Base-by-base conservation (phyloP, 371 early-diverging fungal genomes). In the Mucor circinelloides region DNA sequence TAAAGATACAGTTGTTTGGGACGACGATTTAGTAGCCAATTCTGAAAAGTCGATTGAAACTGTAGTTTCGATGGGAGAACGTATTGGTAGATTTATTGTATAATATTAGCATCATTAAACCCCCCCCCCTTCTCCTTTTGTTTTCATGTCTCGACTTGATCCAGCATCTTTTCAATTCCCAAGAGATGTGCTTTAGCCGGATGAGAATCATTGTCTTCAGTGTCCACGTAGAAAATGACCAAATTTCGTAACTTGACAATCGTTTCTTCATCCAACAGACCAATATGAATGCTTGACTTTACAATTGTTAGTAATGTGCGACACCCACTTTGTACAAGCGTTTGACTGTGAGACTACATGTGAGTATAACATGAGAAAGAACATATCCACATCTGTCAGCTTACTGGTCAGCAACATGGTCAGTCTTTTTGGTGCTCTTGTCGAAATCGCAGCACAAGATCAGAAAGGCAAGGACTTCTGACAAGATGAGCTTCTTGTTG, bases 31-130 rank as follows among this genome's bases (percentile, higher is more conserved):
- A 32, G 23, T 85, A n/a, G 66, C 70, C 6, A 81, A 84, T 57
- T 84, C 87, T 6, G 68, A 71, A 15, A 72, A 78, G n/a, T 76
- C 78, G 1, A 36, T 91, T 2, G 91, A 90, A 65, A 89, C 89
- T 0, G 63, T 86, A 17, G 83, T 87, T 12, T 54, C 58, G 0
- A 69, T 83, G 67, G 83, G 83, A 0, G 78, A 79, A 34, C 66
- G 67, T 8, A 80, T 85, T 66, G 85, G 85, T 1, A 23, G 13
- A 17, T 63, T 48, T 61, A 50, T 3, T 25, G 4, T 13, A 1
- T 36, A 36, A 36, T 36, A n/a, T n/a, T n/a, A n/a, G n/a, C n/a
- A n/a, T n/a, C n/a, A n/a, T n/a, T n/a, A n/a, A n/a, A n/a, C n/a
- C n/a, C n/a, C n/a, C n/a, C n/a, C n/a, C n/a, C n/a, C n/a, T n/a